These are phyloP conservation scores for Kokia cookei DNA, from an alignment of 441 rosid species.

Conservation along the genomic window DNA sequence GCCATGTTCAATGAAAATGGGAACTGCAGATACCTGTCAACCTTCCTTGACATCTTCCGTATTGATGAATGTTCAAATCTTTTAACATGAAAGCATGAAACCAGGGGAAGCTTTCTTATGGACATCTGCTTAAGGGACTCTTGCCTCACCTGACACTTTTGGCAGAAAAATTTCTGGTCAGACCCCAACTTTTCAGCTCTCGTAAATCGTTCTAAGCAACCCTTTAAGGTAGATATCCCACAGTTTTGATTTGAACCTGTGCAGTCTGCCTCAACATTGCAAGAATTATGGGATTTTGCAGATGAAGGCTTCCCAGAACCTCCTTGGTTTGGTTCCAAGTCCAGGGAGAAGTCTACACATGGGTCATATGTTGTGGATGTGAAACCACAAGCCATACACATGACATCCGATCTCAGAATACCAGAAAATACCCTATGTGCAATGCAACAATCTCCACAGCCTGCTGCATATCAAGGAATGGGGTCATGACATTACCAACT, in stretches of 20 bases:
- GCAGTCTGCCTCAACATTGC: constrained; percentile 41
- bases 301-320: constrained; percentile 20
- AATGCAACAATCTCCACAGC: constrained; percentile 67
- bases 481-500: not conserved
- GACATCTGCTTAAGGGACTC: constrained; percentile 83
- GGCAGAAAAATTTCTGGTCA: constrained; percentile 82
- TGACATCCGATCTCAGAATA: constrained; percentile 69
- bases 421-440: constrained; percentile 76
- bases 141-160: constrained; percentile 66
- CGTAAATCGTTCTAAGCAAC: constrained; percentile 70
- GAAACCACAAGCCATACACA: constrained; percentile 75
- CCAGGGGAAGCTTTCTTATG: constrained; percentile 69
- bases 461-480: constrained; percentile 30
- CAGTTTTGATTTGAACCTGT: constrained; percentile 27
- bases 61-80: constrained; percentile 65
- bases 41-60: constrained; percentile 62
- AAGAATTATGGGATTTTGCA: constrained; percentile 30
- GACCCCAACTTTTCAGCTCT: constrained; percentile 68
- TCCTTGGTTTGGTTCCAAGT: constrained; percentile 50
- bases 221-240: constrained; percentile 46
- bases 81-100: constrained; percentile 70
- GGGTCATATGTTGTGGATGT: constrained; percentile 78
- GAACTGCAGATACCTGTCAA: constrained; percentile 66
- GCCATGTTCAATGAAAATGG: constrained; percentile 69
- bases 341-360: constrained; percentile 67